Conservation (phyloP, 1,139 yeast species). For the Pichia sp. region DNA sequence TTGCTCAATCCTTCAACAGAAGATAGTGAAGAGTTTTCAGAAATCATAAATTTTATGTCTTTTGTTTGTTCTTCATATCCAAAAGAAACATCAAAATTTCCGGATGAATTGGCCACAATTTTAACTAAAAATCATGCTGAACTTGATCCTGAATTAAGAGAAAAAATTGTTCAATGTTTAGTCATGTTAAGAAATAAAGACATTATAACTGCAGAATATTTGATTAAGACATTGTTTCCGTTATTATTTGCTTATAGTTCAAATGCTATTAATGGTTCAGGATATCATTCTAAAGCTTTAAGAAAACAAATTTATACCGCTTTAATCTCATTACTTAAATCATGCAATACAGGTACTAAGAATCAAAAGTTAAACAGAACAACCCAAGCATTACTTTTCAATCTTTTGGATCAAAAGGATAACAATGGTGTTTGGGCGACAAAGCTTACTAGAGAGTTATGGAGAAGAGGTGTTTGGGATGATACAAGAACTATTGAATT, state of each 20-base stretch:
- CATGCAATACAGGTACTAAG: constrained; percentile 76
- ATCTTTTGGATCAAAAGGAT: constrained; percentile 61
- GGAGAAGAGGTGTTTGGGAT: constrained; percentile 98
- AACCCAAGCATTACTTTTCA: constrained; percentile 87
- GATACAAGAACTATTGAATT: constrained; percentile 93
- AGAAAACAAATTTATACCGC: constrained; percentile 79
- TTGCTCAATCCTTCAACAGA: constrained; percentile 58
- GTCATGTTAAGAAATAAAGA: constrained; percentile 87
- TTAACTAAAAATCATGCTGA: constrained; percentile 71
- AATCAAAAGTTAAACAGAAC: constrained; percentile 83
- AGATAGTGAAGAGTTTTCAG: constrained; percentile 69
- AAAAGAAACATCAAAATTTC: constrained; percentile 77
- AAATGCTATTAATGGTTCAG: constrained; percentile 35
- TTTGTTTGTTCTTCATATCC: constrained; percentile 91
- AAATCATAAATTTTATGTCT: constrained; percentile 80
- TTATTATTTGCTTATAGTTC: constrained; percentile 53
- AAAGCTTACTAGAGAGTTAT: constrained; percentile 83
- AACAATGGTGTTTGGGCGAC: constrained; percentile 89
- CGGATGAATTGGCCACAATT: constrained; percentile 67
- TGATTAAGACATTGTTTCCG: constrained; percentile 86
- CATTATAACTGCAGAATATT: constrained; percentile 69
- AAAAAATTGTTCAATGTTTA: constrained; percentile 82
- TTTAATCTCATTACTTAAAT: constrained; percentile 67
- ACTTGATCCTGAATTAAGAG: constrained; percentile 78
- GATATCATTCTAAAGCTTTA: constrained; percentile 77